Evolutionary conservation across 2,329 filamentous ascomycete species (phyloP).

Genomic region (Cytospora paraplurivora): DNA sequence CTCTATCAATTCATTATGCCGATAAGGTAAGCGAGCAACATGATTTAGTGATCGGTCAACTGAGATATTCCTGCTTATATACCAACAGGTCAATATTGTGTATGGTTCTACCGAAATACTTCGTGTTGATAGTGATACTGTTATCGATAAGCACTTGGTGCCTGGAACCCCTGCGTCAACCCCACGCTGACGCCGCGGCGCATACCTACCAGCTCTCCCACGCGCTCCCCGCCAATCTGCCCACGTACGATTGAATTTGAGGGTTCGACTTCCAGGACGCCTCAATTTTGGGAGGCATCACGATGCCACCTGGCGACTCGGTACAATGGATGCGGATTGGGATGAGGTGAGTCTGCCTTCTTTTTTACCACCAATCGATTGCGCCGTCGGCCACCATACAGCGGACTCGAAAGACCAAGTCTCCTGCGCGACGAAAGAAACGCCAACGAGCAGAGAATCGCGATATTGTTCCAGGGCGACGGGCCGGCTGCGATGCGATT

Average conservation of each 20-base stretch:
- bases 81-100: too few species aligned
- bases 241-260: conserved; percentile 4
- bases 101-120: too few species aligned
- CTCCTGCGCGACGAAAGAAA: conserved; percentile 9
- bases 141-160: conserved; percentile 17
- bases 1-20: too few species aligned
- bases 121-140: background rate
- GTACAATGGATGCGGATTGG: conserved; percentile 66
- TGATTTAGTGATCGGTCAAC: too few species aligned
- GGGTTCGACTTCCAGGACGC: background rate
- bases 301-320: conserved; percentile 30
- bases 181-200: conserved; percentile 20
- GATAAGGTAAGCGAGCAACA: too few species aligned
- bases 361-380: conserved; percentile 16
- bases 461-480: background rate
- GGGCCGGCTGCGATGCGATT: conserved; percentile 6
- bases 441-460: conserved; percentile 4
- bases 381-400: conserved; percentile 11
- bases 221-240: background rate
- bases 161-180: conserved; percentile 9
- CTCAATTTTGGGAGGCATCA: conserved; percentile 14
- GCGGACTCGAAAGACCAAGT: background rate
- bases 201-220: background rate
- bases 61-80: too few species aligned
- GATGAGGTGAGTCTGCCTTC: conserved; percentile 57